Base-by-base conservation (phyloP, 139 green algal species). In the Auxenochlorella pyrenoidosa region DNA sequence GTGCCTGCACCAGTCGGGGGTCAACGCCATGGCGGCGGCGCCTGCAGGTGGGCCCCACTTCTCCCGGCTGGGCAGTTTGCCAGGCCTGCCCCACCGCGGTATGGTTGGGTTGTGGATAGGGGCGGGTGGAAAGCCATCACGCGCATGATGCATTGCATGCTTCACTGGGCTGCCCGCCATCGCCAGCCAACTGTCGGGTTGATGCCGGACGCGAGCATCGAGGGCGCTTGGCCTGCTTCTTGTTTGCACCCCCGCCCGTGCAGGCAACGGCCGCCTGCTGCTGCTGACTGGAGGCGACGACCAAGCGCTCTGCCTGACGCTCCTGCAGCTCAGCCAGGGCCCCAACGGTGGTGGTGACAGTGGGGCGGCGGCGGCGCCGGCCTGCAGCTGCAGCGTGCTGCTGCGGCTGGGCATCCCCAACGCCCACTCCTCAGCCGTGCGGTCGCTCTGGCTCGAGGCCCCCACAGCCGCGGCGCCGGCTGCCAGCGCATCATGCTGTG, bases 201-300 rank as follows among this genome's bases (percentile, higher is more conserved):
- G 22, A 22, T 63, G 54, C 54, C 3, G 15, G 2, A 24, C 18
- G 8, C 6, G 47, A 12, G 2, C 54, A 63, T 63, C 18, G 3
- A 63, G 54, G 54, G 54, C 18, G 12, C 18, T 2, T 19, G n/a
- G 22, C 72, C 75, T 66, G 75, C 75, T 30, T 8, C 41, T 13
- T 30, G 16, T 6, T 36, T 59, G 2, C 34, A 34, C 5, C 22
- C 16, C 18, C 38, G 28, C 32, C 19, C 28, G 58, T 73, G 63
- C 80, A 85, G 80, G 80, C 60, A 13, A 10, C 30, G 41, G 16
- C 47, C 34, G 32, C 12, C 43, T 88, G 51, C 72, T 92, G 90
- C 63, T 91, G 34, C 13, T 93, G 12, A 88, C 85, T 16, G 91
- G 63, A 5, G 91, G 91, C 3, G 91, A 94, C 68, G 91, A 94